Evolutionary conservation across 2,329 filamentous ascomycete genomes (phyloP), one percentile per base, ranked within the genome.

Genomic region (Colletotrichum tofieldiae): DNA sequence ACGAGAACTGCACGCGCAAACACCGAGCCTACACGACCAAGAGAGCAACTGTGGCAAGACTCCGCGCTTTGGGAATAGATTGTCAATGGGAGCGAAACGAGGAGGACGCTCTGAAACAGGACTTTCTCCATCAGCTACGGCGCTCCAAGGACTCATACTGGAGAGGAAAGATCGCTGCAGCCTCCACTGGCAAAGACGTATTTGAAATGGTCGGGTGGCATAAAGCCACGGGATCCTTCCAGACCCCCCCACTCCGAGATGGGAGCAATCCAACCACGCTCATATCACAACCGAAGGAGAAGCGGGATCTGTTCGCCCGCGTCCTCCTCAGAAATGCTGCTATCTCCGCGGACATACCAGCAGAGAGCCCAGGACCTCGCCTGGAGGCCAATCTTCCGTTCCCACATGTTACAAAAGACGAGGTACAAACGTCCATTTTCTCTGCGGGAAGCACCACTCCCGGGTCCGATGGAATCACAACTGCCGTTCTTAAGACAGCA

Each of bases 21-120:
- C 9, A 55, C 52, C 52, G 29, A 55, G 52, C 52, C 29, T 55
- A 55, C 18, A 35, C 52, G 29, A 55, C 23, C 32, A 55, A 37
- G 29, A 29, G 52, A 55, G 52, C 52, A 20, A 55, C 29, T 29
- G 23, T 55, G 52, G 29, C 29, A 32, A 55, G 52, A 55, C 35
- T 55, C 39, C 12, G 39, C 39, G 39, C 39, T 16, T 41, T 41
- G 39, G 39, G 39, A 41, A 41, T 41, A 41, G 39, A 41, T 14
- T 41, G 39, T 41, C 39, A 41, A 14, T 41, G 39, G 39, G 39
- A 41, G 11, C 6, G 39, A 41, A 41, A 41, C 11, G 39, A 41
- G 39, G 39, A 41, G 39, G 39, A 41, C 1, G 18, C 41, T 45
- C 41, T 45, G 0, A 45, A n/a, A 20, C 18, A 20, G 41, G 41